Base-by-base conservation (phyloP, 1,284 basidiomycete species). In the Spongispora temasekensis region DNA sequence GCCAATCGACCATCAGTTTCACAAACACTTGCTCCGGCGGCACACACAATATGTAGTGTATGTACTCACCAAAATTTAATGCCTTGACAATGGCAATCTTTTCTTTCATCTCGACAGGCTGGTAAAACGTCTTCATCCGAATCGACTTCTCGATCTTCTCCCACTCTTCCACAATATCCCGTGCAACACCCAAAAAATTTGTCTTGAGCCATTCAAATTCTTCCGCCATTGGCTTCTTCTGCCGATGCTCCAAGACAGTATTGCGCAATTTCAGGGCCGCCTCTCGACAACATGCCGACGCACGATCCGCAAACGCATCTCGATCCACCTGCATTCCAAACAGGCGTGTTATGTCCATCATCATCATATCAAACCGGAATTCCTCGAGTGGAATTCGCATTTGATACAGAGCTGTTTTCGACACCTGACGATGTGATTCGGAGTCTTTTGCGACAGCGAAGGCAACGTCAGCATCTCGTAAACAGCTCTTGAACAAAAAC, bases 41-140 rank as follows among this genome's bases (percentile, higher is more conserved):
- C n/a, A 21, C 50, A 30, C 53, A n/a, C 17, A 27, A 17, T 56
- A 44, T 8, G 57, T 5, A 46, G 31, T 15, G 53, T 8, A 5
- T 5, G 28, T 30, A 15, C 68, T 75, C 61, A 80, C 79, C 60
- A 56, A 80, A 80, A 12, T 67, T 63, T 19, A 81, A 65, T 0
- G 80, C 78, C 35, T 75, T 75, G 50, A 83, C 75, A n/a, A 85
- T 75, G 19, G 72, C 74, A 25, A 69, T 72, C 23, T 69, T 72
- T 65, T 86, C 84, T 7, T 80, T 70, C 17, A 77, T 63, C 3
- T 79, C 78, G 6, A 85, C 67, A 0, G 77, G 74, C 44, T 74
- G 58, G 53, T 84, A 83, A 56, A 79, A 76, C 2, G 70, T 75
- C 42, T 75, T 75, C 30, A 53, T 56, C 8, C 67, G 58, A 28